Base-by-base conservation (phyloP, 2,329 filamentous ascomycete genomes). In the Penicillium sp. region DNA sequence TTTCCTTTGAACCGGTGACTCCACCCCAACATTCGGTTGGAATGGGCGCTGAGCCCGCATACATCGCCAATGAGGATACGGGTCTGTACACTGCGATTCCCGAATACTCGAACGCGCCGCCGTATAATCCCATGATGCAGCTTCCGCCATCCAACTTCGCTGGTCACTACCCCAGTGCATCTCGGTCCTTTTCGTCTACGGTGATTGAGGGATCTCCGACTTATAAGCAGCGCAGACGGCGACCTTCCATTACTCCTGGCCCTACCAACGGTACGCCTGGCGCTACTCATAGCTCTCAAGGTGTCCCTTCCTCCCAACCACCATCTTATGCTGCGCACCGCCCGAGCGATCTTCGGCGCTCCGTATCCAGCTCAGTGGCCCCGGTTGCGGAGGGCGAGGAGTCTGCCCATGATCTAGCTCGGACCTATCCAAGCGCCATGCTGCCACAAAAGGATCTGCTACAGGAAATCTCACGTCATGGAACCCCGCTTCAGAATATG, bases 141-240 rank as follows among this genome's bases (percentile, higher is more conserved):
- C 83, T 97, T 48, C 92, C 92, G 17, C 90, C 90, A 4, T 92
- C 92, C 14, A 95, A 94, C 76, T 79, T 97, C 62, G 86, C 89
- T 34, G 86, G 89, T 51, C 90, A 93, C 71, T 97, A 91, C 78
- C 86, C 89, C 28, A 87, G 90, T 48, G 86, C 88, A 35, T 82
- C 85, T 28, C 83, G 88, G 65, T 81, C 83, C 41, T 87, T 83
- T 61, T 91, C 91, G 67, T 81, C 83, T 54, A 96, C 92, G 51
- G 93, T 96, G 52, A 95, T 98, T 73, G 95, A 99, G 81, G 95
- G 95, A 51, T 99, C 95, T 31, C 95, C 95, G 12, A 98, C 95
- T 39, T 99, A 99, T 82, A 99, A 99, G 85, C 95, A 98, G 82
- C 88, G 95, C 70, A 87, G 95, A 76, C 88, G 95, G 67, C 90